Percentiles rank a stretch among this genome's conserved stretches.
These are phyloP conservation scores for Trapa incisa DNA, from an alignment of 345 rosid genomes.

Conservation along the genomic window DNA sequence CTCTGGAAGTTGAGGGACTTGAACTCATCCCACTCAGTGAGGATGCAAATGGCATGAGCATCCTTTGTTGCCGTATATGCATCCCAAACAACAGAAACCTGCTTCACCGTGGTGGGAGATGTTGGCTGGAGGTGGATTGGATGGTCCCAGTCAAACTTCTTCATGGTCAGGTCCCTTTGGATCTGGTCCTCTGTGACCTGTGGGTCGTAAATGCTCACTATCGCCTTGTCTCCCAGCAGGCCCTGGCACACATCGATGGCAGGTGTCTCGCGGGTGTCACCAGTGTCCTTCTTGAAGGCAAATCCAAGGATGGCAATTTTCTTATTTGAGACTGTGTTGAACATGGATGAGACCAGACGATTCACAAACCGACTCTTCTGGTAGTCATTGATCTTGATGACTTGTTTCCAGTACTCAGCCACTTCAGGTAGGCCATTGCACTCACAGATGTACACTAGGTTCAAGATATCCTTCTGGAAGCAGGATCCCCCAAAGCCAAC, in stretches of 20 bases:
- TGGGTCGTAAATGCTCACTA: conserved; percentile 73
- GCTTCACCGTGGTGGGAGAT: too few species aligned
- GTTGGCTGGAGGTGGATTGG: too few species aligned
- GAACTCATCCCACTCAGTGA: conserved; percentile 96
- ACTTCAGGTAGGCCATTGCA: conserved; percentile 64
- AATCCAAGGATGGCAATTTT: conserved; percentile 73
- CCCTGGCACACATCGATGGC: conserved; percentile 96
- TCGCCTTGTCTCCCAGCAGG: conserved; percentile 74
- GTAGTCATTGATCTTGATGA: conserved; percentile 81
- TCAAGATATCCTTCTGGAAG: too few species aligned
- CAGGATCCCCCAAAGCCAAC: conserved; percentile 56
- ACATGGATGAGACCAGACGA: too few species aligned
- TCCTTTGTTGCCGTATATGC: conserved; percentile 69
- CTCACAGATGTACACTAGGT: too few species aligned
- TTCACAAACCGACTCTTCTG: conserved; percentile 33
- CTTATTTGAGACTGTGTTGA: conserved; percentile 64
- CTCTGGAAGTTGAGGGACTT: conserved; percentile 57
- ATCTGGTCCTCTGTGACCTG: conserved; percentile 83
- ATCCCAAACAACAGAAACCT: conserved; percentile 11
- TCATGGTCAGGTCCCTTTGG: not conserved
- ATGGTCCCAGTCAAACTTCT: too few species aligned
- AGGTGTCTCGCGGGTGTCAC: conserved; percentile 84
- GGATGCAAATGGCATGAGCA: conserved; percentile 75
- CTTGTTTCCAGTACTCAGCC: conserved; percentile 93
- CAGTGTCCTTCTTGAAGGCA: conserved; percentile 88